Conservation (phyloP, 1,284 basidiomycete species). For the Cutaneotrichosporon dermatis region DNA sequence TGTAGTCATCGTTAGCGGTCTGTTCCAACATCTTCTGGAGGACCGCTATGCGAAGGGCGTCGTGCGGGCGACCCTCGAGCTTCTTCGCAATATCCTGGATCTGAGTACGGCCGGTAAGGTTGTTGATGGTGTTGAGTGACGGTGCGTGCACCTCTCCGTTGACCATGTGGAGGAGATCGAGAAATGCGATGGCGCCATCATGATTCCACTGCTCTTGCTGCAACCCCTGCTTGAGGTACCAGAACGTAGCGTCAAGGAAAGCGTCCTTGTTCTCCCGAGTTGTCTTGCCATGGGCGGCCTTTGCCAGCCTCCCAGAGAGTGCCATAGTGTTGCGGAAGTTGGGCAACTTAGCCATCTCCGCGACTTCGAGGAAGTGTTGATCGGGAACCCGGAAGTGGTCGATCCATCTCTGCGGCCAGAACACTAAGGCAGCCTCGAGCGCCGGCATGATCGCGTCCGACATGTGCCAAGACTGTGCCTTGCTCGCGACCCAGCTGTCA, state of each 20-base stretch:
- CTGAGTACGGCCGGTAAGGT: conserved; percentile 6
- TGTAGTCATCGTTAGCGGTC: conserved; percentile 16
- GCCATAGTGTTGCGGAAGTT: conserved; percentile 19
- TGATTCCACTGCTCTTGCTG: conserved; percentile 57
- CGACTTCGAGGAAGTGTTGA: conserved; percentile 15
- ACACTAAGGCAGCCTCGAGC: conserved; percentile 23
- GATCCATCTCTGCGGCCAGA: conserved; percentile 29
- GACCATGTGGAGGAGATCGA: conserved; percentile 58
- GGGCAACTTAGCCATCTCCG: conserved; percentile 7
- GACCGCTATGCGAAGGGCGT: conserved; percentile 8
- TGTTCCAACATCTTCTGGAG: conserved; percentile 17
- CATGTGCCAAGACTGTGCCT: conserved; percentile 15
- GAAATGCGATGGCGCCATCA: conserved; percentile 68
- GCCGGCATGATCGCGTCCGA: conserved; percentile 1
- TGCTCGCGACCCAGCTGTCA: conserved; percentile 3
- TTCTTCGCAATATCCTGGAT: not conserved
- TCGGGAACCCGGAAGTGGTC: conserved; percentile 11
- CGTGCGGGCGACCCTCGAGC: not conserved
- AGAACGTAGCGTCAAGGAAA: conserved; percentile 58
- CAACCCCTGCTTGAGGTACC: conserved; percentile 72
- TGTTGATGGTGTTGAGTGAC: conserved; percentile 48
- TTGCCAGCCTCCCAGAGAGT: conserved; percentile 15
- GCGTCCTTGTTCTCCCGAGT: not conserved
- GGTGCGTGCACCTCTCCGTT: conserved; percentile 36
- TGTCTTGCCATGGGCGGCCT: not conserved